Evolutionary conservation across 345 rosid genomes (phyloP).

Genomic region (Ceriops decandra): DNA sequence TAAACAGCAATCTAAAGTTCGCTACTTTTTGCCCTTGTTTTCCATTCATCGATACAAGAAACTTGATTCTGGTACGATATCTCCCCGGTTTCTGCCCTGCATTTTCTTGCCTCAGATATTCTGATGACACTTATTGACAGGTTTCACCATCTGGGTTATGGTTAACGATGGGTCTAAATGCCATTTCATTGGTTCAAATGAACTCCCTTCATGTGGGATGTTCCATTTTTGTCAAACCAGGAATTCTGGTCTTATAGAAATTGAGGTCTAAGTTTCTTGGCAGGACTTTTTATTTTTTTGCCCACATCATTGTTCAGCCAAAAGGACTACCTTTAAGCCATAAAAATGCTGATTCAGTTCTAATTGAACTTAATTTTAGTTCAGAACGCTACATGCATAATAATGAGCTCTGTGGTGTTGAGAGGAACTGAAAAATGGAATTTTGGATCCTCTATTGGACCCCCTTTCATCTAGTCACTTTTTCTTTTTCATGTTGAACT

Average conservation of each 20-base stretch:
- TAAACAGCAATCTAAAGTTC: not conserved
- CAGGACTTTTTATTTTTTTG: not conserved
- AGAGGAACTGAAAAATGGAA: not conserved
- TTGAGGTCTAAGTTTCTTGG: not conserved
- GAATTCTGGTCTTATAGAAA: not conserved
- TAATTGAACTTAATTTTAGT: too few relatives aligned
- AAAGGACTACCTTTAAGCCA: too few relatives aligned
- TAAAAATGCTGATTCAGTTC: too few relatives aligned
- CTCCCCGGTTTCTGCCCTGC: not conserved
- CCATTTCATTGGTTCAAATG: not conserved
- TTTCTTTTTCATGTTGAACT: not conserved
- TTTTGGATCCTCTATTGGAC: not conserved
- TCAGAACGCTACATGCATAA: not conserved
- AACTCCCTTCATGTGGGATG: not conserved
- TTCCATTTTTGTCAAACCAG: too few relatives aligned
- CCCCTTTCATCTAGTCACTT: not conserved
- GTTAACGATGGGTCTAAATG: not conserved
- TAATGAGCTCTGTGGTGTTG: not conserved
- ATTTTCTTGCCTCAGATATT: slow-evolving; percentile 1
- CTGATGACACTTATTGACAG: not conserved
- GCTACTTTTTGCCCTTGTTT: not conserved
- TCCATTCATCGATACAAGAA: slow-evolving; percentile 12
- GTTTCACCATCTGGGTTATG: slow-evolving; percentile 13
- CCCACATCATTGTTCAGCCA: too few relatives aligned
- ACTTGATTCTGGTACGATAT: slow-evolving; percentile 24